These are phyloP conservation scores for Epichloe amarillans DNA, from an alignment of 2,329 filamentous ascomycete genomes.

Conservation along the genomic window DNA sequence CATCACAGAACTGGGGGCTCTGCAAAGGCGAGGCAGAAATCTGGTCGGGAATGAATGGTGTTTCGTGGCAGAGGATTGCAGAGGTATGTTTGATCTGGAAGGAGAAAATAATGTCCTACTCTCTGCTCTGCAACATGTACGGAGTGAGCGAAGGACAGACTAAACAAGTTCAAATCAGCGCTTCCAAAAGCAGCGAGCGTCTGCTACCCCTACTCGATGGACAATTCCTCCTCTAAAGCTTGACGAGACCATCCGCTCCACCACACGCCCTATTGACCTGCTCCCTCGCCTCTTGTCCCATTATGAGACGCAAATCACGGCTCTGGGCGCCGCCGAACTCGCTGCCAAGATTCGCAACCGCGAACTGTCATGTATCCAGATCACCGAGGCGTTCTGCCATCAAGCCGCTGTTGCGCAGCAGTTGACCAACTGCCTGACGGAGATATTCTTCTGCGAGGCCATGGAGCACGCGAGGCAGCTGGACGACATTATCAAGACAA, in stretches of 20 bases:
- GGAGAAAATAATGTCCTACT: too few species aligned
- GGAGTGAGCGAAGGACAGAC: too few species aligned
- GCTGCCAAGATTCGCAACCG: conserved; percentile 8
- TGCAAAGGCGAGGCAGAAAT: neutral
- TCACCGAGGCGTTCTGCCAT: conserved; percentile 15
- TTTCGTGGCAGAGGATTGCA: conserved; percentile 6
- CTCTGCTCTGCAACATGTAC: too few species aligned
- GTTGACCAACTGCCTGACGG: conserved; percentile 27
- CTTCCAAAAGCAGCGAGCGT: conserved; percentile 2
- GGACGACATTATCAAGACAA: conserved; percentile 21
- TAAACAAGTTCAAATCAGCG: neutral
- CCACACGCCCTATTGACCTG: conserved; percentile 4
- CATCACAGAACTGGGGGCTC: neutral
- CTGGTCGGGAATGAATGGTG: neutral
- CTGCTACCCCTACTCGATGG: conserved; percentile 7
- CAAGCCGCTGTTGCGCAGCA: conserved; percentile 17
- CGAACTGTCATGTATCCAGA: conserved; percentile 12
- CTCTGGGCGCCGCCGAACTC: conserved; percentile 7
- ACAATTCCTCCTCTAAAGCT: conserved; percentile 6
- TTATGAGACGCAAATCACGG: conserved; percentile 12
- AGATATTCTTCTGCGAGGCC: conserved; percentile 37
- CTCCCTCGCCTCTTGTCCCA: conserved; percentile 7
- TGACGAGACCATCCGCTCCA: conserved; percentile 6
- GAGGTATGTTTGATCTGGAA: conserved; percentile 2
- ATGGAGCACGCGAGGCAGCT: conserved; percentile 28